Percentiles rank a stretch among this genome's conserved stretches.
These are phyloP conservation scores for Cairneyella variabilis DNA, from an alignment of 495 filamentous ascomycete genomes.

Conservation along the genomic window DNA sequence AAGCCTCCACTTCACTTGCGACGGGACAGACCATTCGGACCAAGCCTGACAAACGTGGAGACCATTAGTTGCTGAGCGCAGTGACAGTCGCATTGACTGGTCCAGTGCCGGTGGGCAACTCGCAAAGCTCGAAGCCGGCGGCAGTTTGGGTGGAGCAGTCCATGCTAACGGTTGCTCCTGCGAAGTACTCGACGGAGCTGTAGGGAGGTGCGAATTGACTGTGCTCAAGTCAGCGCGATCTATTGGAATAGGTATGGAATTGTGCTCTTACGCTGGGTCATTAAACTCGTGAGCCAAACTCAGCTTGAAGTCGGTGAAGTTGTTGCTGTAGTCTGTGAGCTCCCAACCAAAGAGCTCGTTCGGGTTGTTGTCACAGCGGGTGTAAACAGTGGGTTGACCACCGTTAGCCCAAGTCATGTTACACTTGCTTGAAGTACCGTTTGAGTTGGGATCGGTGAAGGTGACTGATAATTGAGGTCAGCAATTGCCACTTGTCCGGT, in stretches of 20 bases:
- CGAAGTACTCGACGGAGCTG: too few species aligned
- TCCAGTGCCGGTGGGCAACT: too few species aligned
- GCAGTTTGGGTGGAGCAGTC: too few species aligned
- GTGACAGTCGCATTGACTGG: too few species aligned
- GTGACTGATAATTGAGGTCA: constrained; percentile 1
- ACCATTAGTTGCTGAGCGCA: too few species aligned
- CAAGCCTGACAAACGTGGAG: too few species aligned
- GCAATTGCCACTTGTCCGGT: background rate
- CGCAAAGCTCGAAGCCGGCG: too few species aligned
- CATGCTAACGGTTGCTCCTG: too few species aligned
- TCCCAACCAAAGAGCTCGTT: background rate
- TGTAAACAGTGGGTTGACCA: background rate
- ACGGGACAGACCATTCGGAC: too few species aligned
- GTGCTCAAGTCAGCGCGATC: background rate
- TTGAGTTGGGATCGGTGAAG: constrained; percentile 22
- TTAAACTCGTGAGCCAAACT: background rate
- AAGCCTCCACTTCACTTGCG: too few species aligned
- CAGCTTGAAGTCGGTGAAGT: background rate
- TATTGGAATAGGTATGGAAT: background rate
- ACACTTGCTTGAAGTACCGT: too few species aligned
- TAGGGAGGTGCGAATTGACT: background rate
- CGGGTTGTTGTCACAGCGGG: background rate
- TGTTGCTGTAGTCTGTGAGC: background rate
- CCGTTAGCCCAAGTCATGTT: background rate
- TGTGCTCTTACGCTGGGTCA: background rate